Percentiles rank a stretch among this genome's conserved stretches.
Conservation (phyloP, 768 basidiomycete species). For the Piloderma croceum region DNA sequence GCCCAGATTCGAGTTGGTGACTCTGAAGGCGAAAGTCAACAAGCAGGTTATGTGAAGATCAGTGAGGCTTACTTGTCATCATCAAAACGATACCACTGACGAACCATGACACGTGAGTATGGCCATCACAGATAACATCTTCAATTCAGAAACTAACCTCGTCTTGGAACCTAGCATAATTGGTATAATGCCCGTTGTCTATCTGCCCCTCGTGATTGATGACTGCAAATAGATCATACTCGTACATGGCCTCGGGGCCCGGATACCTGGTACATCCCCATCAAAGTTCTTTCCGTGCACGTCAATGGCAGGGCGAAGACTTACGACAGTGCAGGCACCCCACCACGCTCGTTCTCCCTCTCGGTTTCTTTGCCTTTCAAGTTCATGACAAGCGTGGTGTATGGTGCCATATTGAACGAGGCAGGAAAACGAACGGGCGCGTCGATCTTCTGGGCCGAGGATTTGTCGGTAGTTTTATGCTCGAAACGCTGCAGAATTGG, state of each 20-base stretch:
- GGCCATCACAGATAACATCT: too few species aligned
- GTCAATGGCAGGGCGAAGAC: not conserved
- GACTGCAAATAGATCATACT: slow-evolving; percentile 89
- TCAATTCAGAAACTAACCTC: slow-evolving; percentile 55
- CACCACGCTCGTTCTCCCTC: not conserved
- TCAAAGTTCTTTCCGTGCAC: too few species aligned
- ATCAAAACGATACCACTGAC: slow-evolving; percentile 94
- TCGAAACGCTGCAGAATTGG: slow-evolving; percentile 95
- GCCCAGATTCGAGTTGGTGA: slow-evolving; percentile 63
- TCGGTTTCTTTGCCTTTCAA: slow-evolving; percentile 39
- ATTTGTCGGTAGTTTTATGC: slow-evolving; percentile 70
- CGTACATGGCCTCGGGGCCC: slow-evolving; percentile 67
- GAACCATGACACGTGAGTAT: too few species aligned
- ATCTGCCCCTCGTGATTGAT: slow-evolving; percentile 94
- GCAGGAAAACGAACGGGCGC: slow-evolving; percentile 77
- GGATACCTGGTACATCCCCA: slow-evolving; percentile 34
- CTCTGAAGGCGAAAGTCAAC: slow-evolving; percentile 37
- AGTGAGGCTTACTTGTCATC: slow-evolving; percentile 72
- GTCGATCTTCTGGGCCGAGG: slow-evolving; percentile 80
- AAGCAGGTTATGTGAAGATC: slow-evolving; percentile 2
- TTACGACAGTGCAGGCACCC: not conserved
- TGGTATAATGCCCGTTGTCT: slow-evolving; percentile 93
- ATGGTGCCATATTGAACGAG: slow-evolving; percentile 83
- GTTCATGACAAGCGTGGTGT: slow-evolving; percentile 61
- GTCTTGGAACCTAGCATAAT: slow-evolving; percentile 77